A percentile compares a stretch with the other conserved stretches of the same genome.
Evolutionary conservation across 371 early-diverging fungal genomes (phyloP).

Genomic region (Sporodiniella umbellata): DNA sequence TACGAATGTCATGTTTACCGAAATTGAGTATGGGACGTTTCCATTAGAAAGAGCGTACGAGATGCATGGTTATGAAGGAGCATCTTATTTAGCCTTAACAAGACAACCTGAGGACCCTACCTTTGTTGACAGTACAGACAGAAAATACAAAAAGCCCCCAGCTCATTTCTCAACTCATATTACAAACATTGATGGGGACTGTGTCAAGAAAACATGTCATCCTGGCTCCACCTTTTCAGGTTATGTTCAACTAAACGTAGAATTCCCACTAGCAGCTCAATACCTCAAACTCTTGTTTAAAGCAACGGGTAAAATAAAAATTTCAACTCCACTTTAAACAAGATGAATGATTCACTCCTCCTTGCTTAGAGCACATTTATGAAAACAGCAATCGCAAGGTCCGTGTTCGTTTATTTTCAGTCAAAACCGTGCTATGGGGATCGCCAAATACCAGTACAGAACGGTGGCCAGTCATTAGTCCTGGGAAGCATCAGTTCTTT

Average conservation of each 20-base stretch:
- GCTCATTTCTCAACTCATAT: conserved; percentile 10
- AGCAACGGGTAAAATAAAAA: conserved; percentile 25
- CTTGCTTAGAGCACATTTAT: conserved; percentile 24
- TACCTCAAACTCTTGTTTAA: conserved; percentile 33
- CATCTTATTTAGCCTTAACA: too few relatives aligned
- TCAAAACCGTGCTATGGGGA: conserved; percentile 34
- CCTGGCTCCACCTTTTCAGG: conserved; percentile 40
- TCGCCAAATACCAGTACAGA: neutral
- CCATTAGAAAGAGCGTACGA: conserved; percentile 5
- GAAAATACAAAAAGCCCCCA: conserved; percentile 22
- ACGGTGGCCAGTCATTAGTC: conserved; percentile 28
- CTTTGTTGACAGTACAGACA: conserved; percentile 7
- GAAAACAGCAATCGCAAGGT: conserved; percentile 21
- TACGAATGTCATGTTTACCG: neutral
- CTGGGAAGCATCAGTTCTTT: conserved; percentile 32
- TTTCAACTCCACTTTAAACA: neutral
- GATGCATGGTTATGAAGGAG: too few relatives aligned
- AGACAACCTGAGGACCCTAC: conserved; percentile 1
- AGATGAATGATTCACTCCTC: neutral
- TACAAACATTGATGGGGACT: conserved; percentile 10
- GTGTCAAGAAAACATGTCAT: conserved; percentile 13
- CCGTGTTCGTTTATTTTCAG: conserved; percentile 29
- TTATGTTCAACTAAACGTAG: conserved; percentile 19
- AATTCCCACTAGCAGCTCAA: conserved; percentile 29
- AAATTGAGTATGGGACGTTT: neutral